Evolutionary conservation across 1,284 basidiomycete genomes (phyloP).

Genomic region (Cutaneotrichosporon cavernicola): DNA sequence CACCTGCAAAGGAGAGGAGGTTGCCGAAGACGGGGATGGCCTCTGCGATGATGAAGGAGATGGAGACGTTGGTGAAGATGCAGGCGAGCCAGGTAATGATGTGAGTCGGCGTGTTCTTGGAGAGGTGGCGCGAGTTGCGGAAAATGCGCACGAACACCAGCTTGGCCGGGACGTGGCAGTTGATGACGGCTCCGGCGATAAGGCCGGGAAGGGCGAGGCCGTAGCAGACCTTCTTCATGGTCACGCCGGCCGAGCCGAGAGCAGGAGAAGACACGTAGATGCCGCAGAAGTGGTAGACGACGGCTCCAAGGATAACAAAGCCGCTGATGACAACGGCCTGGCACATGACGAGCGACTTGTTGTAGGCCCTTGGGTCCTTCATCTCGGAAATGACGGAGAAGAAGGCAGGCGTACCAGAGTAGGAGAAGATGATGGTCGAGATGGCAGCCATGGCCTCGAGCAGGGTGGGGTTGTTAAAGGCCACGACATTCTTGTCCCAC

Average conservation of each 20-base stretch:
- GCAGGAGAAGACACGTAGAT: conserved; percentile 33
- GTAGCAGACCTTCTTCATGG: conserved; percentile 47
- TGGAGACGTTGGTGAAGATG: conserved; percentile 33
- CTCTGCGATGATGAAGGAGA: conserved; percentile 26
- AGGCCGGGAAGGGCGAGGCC: conserved; percentile 46
- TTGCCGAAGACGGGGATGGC: conserved; percentile 31
- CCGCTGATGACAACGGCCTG: conserved; percentile 31
- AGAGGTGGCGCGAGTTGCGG: conserved; percentile 61
- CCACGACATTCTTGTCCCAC: conserved; percentile 33
- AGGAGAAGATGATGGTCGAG: conserved; percentile 40
- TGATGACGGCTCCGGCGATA: conserved; percentile 36
- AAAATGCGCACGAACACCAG: conserved; percentile 64
- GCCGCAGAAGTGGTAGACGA: conserved; percentile 23
- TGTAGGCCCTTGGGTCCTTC: conserved; percentile 37
- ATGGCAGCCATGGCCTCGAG: conserved; percentile 35
- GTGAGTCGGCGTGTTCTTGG: conserved; percentile 60
- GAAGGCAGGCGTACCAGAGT: conserved; percentile 37
- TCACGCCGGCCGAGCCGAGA: conserved; percentile 46
- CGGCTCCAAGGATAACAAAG: conserved; percentile 16
- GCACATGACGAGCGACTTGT: conserved; percentile 32
- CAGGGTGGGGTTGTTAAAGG: conserved; percentile 33
- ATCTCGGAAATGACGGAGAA: conserved; percentile 47
- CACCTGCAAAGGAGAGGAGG: conserved; percentile 34
- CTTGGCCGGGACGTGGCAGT: conserved; percentile 57
- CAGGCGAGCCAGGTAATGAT: conserved; percentile 52